Evolutionary conservation across 768 basidiomycete species (phyloP).

Genomic region (Jaapia argillacea): DNA sequence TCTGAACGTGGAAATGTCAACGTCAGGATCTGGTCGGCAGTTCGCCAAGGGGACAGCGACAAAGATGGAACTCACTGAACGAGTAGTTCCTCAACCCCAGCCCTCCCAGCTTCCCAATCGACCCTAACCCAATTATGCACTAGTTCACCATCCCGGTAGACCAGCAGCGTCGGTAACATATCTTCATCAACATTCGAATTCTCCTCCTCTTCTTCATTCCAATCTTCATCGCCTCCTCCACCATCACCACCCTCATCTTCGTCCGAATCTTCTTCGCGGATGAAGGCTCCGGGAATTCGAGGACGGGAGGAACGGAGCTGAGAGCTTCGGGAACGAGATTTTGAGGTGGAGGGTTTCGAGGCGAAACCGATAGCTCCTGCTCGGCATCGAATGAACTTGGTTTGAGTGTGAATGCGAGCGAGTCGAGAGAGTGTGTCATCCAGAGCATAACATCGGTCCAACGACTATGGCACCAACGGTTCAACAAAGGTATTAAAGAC

Average conservation of each 20-base stretch:
- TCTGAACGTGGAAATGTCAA: too few relatives aligned
- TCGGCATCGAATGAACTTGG: constrained; percentile 77
- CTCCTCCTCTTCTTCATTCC: constrained; percentile 33
- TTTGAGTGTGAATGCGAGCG: constrained; percentile 58
- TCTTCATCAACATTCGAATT: constrained; percentile 68
- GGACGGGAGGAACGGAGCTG: too few relatives aligned
- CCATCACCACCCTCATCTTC: constrained; percentile 26
- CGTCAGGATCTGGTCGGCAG: too few relatives aligned
- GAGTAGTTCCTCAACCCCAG: constrained; percentile 61
- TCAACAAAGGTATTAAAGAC: background rate
- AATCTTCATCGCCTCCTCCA: constrained; percentile 24
- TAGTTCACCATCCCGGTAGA: constrained; percentile 73
- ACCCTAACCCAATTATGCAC: constrained; percentile 85
- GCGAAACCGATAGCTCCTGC: constrained; percentile 72
- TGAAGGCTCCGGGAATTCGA: too few relatives aligned
- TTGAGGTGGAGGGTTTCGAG: constrained; percentile 18
- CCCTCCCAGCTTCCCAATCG: constrained; percentile 71
- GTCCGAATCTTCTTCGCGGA: constrained; percentile 32
- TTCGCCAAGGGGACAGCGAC: too few relatives aligned
- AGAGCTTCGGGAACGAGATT: too few relatives aligned
- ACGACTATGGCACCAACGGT: constrained; percentile 32
- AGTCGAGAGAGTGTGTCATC: constrained; percentile 61
- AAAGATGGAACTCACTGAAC: constrained; percentile 41
- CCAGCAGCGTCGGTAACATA: constrained; percentile 69
- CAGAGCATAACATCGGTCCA: constrained; percentile 63